Conservation (phyloP, 192 early-diverging fungal genomes). For the Rhizoclosmatium sp. region DNA sequence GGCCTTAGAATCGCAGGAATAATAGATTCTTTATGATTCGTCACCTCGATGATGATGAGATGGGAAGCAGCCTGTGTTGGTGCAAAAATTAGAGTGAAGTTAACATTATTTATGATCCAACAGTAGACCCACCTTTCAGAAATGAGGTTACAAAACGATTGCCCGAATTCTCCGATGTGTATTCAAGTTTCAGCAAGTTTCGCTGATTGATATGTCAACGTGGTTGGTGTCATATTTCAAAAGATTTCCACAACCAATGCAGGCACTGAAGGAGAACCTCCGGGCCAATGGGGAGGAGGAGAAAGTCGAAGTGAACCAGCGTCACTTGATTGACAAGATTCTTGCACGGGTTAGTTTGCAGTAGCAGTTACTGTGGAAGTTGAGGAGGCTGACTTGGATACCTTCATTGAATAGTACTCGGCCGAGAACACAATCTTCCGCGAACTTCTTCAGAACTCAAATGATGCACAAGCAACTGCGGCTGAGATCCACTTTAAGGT, state of each 20-base stretch:
- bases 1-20: slow-evolving; percentile 86
- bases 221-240: too few species aligned
- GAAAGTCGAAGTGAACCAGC: slow-evolving; percentile 81
- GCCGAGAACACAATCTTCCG: slow-evolving; percentile 86
- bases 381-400: neutral
- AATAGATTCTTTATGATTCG: slow-evolving; percentile 75
- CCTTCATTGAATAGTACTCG: slow-evolving; percentile 64
- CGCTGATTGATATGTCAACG: too few species aligned
- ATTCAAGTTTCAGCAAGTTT: slow-evolving; percentile 1
- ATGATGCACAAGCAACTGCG: slow-evolving; percentile 74
- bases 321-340: slow-evolving; percentile 93
- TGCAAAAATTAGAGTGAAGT: slow-evolving; percentile 51
- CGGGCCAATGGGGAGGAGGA: slow-evolving; percentile 59
- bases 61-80: slow-evolving; percentile 19
- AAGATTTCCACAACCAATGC: neutral
- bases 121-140: slow-evolving; percentile 64
- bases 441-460: slow-evolving; percentile 67
- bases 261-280: slow-evolving; percentile 43
- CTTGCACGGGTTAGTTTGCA: slow-evolving; percentile 61
- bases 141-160: slow-evolving; percentile 90
- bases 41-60: slow-evolving; percentile 77
- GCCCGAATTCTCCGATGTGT: slow-evolving; percentile 80
- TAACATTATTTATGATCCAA: neutral
- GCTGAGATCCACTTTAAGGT: slow-evolving; percentile 53
- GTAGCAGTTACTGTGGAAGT: neutral